phyloP scores from a whole-genome alignment of 1,284 basidiomycete species.

The Cutaneotrichosporon cavernicola region DNA sequence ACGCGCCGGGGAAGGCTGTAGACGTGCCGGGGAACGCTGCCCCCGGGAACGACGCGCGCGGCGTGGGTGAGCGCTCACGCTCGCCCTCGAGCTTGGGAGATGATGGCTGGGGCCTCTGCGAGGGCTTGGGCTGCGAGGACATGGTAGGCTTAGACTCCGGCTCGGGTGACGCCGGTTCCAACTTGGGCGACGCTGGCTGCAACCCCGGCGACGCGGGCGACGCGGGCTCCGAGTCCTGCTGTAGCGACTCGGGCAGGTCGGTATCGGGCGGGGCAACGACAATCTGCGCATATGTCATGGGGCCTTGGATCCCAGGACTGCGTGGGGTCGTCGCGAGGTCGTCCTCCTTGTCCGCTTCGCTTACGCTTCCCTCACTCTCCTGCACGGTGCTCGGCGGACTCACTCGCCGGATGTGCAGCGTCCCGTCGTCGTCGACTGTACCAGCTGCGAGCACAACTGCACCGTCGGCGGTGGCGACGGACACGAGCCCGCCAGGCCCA shows the following conservation, averaged over 20 bases:
- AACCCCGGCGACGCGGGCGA: too few species aligned
- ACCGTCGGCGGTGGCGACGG: background rate
- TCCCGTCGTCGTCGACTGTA: background rate
- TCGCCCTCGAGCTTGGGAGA: background rate
- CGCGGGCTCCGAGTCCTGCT: constrained; percentile 9
- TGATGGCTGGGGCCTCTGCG: background rate
- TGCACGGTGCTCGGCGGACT: constrained; percentile 9
- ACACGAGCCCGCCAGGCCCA: background rate
- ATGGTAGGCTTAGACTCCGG: background rate
- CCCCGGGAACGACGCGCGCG: constrained; percentile 2
- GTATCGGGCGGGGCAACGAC: background rate
- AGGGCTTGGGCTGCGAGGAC: background rate
- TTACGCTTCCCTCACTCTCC: constrained; percentile 7
- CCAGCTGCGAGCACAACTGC: background rate
- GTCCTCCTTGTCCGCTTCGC: too few species aligned
- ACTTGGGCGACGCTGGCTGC: background rate
- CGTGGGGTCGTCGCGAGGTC: background rate
- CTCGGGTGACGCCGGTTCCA: background rate
- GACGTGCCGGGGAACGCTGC: background rate
- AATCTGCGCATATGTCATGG: background rate
- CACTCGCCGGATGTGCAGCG: constrained; percentile 3
- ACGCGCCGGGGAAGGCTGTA: background rate
- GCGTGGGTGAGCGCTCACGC: background rate
- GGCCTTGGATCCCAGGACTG: background rate
- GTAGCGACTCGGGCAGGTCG: background rate